phyloP scores from a whole-genome alignment of 805 yeast species.

The Komagataella pseudopastoris region DNA sequence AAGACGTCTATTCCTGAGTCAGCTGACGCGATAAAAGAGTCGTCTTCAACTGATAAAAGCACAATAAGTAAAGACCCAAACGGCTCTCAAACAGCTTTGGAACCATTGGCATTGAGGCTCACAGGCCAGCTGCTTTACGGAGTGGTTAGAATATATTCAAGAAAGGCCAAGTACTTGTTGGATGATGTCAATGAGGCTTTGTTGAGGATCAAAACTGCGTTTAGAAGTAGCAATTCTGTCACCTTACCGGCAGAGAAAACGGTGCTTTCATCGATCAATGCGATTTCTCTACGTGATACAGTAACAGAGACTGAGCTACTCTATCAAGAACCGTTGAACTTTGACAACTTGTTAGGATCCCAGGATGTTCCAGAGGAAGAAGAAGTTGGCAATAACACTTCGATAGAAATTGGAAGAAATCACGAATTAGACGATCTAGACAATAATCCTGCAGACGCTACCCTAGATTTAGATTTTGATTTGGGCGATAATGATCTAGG shows the following conservation, averaged over 20 bases:
- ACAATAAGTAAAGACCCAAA: constrained; percentile 6
- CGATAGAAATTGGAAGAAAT: constrained; percentile 58
- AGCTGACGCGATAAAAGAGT: constrained; percentile 45
- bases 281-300: constrained; percentile 58
- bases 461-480: constrained; percentile 20
- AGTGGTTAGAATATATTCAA: constrained; percentile 73
- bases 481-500: constrained; percentile 11
- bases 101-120: constrained; percentile 62
- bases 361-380: constrained; percentile 5
- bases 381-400: constrained; percentile 24
- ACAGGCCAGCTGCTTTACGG: constrained; percentile 84
- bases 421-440: constrained; percentile 18
- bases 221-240: constrained; percentile 33
- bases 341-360: constrained; percentile 18
- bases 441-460: constrained; percentile 15
- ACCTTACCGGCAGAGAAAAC: constrained; percentile 49
- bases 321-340: constrained; percentile 44
- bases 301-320: constrained; percentile 68
- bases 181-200: constrained; percentile 78
- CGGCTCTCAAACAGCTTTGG: constrained; percentile 13
- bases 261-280: constrained; percentile 42
- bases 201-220: constrained; percentile 55
- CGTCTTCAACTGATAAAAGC: constrained; percentile 12
- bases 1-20: constrained; percentile 61
- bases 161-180: constrained; percentile 69